A percentile compares a stretch with the other conserved stretches of the same genome.
Evolutionary conservation across 768 basidiomycete species (phyloP).

Genomic region (Lentinula detonsa): DNA sequence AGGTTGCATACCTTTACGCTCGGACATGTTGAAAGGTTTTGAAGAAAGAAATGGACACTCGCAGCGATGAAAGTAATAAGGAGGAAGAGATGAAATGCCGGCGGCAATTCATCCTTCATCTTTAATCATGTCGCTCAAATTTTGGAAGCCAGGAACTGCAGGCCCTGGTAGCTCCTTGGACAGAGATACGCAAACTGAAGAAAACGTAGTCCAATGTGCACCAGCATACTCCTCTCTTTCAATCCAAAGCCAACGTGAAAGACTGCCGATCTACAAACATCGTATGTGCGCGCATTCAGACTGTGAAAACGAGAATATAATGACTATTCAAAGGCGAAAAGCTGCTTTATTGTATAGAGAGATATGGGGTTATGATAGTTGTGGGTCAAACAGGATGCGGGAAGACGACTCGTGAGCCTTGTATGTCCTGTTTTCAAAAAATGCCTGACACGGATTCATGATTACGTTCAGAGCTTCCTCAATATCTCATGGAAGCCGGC

Average conservation of each 20-base stretch:
- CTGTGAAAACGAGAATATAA: neutral
- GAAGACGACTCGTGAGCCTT: constrained; percentile 86
- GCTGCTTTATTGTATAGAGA: constrained; percentile 80
- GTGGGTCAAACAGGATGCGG: constrained; percentile 96
- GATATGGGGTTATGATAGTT: constrained; percentile 77
- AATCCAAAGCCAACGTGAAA: constrained; percentile 70
- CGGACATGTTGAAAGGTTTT: constrained; percentile 8
- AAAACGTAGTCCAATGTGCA: constrained; percentile 61
- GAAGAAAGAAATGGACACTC: neutral
- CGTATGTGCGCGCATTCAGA: constrained; percentile 36
- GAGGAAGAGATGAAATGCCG: neutral
- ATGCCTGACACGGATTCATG: constrained; percentile 7
- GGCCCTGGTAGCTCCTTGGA: constrained; percentile 88
- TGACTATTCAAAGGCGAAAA: constrained; percentile 50
- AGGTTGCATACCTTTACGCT: constrained; percentile 9
- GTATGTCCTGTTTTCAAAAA: constrained; percentile 4
- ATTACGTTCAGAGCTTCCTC: constrained; percentile 73
- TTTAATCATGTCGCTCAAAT: constrained; percentile 52
- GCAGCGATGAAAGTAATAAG: neutral
- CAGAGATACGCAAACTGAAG: constrained; percentile 74
- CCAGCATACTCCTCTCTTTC: constrained; percentile 49
- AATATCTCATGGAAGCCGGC: constrained; percentile 90
- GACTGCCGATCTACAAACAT: constrained; percentile 88
- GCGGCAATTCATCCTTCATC: neutral
- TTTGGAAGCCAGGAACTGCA: constrained; percentile 87